Percentiles rank a stretch among this genome's conserved stretches.
These are phyloP conservation scores for Marvania coccoides DNA, from an alignment of 139 green algal genomes.

Conservation along the genomic window DNA sequence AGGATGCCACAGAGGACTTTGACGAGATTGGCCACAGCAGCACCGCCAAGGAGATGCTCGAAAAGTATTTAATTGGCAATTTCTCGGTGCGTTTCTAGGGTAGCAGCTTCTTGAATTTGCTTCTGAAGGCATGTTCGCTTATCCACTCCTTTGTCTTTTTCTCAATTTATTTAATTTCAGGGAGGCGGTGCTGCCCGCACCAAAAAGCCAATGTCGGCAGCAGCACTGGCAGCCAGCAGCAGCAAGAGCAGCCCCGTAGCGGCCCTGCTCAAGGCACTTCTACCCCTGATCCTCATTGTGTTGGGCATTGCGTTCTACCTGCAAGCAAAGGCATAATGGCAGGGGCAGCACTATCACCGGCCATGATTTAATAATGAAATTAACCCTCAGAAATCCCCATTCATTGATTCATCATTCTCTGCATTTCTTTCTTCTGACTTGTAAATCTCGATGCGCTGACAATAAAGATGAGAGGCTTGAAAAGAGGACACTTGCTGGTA, in stretches of 20 bases:
- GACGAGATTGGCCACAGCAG: conserved; percentile 89
- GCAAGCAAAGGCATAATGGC: not conserved
- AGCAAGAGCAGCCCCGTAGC: conserved; percentile 15
- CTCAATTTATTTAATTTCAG: conserved; percentile 2
- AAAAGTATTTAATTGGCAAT: conserved; percentile 67
- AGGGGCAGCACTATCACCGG: not conserved
- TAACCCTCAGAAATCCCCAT: no score
- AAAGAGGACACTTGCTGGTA: no score
- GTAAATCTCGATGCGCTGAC: no score
- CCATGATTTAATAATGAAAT: no score
- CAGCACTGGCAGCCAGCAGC: not conserved
- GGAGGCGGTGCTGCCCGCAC: not conserved
- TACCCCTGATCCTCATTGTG: conserved; percentile 27
- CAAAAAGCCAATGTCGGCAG: not conserved
- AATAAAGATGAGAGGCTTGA: no score
- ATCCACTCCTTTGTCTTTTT: not conserved
- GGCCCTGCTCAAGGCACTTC: conserved; percentile 21
- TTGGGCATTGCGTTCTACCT: conserved; percentile 2
- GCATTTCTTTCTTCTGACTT: no score
- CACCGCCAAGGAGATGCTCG: conserved; percentile 63
- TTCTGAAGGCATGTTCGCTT: not conserved
- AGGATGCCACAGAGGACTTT: conserved; percentile 80
- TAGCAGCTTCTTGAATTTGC: not conserved
- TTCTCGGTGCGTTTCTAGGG: conserved; percentile 45
- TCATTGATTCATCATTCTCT: no score